Evolutionary conservation across 2,329 filamentous ascomycete species (phyloP).

Genomic region (Talaromyces sp.): DNA sequence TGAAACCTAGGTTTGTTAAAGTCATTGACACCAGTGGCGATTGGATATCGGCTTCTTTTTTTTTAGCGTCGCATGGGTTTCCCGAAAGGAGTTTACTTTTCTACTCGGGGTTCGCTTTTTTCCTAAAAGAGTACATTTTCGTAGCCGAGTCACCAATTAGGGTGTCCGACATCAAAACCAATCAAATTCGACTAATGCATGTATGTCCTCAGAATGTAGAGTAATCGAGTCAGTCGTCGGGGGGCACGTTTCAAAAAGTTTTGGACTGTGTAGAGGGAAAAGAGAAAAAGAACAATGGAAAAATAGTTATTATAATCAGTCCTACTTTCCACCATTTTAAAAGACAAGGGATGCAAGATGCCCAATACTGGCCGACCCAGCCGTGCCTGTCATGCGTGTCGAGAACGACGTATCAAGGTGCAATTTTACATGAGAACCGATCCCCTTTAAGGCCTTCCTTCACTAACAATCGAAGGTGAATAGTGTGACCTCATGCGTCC

Average conservation of each 20-base stretch:
- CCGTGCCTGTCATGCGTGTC: background rate
- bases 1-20: background rate
- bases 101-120: too few species aligned
- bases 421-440: background rate
- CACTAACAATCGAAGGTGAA: background rate
- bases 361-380: background rate
- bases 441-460: background rate
- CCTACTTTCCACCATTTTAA: background rate
- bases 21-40: background rate
- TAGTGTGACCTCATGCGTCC: slow-evolving; percentile 4
- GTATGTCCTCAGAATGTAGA: background rate
- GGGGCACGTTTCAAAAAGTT: background rate
- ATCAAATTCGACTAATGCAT: background rate
- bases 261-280: background rate
- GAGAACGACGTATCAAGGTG: background rate
- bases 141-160: too few species aligned
- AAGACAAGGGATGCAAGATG: background rate
- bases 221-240: background rate
- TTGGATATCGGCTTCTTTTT: background rate
- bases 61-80: background rate
- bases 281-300: background rate
- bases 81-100: background rate
- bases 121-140: too few species aligned
- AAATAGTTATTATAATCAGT: background rate
- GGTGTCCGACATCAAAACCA: background rate